Evolutionary conservation across 345 rosid genomes (phyloP), one percentile per base, ranked within the genome.

Genomic region (Syzygium grande): DNA sequence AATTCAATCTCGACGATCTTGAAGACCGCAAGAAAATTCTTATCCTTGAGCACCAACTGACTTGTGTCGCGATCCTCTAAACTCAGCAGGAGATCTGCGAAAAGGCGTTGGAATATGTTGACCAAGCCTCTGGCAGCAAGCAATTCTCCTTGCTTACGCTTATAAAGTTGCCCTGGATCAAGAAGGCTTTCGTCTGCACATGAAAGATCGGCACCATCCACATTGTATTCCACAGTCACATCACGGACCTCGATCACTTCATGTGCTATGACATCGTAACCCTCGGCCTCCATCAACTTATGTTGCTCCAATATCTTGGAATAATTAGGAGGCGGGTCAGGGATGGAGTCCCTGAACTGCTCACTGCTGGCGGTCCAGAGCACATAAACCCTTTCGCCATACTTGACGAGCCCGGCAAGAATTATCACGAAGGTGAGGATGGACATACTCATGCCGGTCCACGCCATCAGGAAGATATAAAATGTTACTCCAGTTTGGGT

Each of bases 1-100:
- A 94, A 91, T 87, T 92, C 94, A 23, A 86, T 89, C 86, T 91
- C 94, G 4, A 93, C 79, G 54, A 94, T 53, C 7, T 87, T 85
- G 85, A 93, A 89, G 15, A 89, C 94, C 0, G 19, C 17, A 3
- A 5, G 49, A 2, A 15, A 4, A 25, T 51, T 0, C 27, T 16
- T 53, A 16, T 3, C 65, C 5, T 85, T 5, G 29, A 85, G 63
- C 54, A 49, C 23, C 1, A 15, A 7, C 7, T 0, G 0, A 34
- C 65, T 51, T 41, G 51, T 52, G 15, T 54, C 16, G 13, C 86
- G 27, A 34, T 85, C 86, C 23, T 34, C 61, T 0, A 4, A 30
- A 7, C 86, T 85, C 19, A 85, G 65, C 61, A 54, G 59, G 43
- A 53, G 86, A 54, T 85, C 65, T 2, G 27, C 46, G 12, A 85